Percentiles rank a stretch among this genome's conserved stretches.
These are phyloP conservation scores for Solanum neorickii DNA, from an alignment of 257 asterid species.

Conservation along the genomic window DNA sequence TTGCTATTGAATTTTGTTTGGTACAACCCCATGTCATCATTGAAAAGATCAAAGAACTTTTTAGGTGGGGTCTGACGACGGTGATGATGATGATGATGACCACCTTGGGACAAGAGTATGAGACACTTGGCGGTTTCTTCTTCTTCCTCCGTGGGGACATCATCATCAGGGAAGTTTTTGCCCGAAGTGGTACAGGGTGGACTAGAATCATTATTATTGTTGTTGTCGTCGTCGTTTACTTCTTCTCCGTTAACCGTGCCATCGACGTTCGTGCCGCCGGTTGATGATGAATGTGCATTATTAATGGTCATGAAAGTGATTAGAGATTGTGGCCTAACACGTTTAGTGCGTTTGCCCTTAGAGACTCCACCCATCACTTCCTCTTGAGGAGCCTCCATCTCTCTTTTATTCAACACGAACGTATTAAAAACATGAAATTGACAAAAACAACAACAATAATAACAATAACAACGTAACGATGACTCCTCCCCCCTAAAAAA, in stretches of 20 bases:
- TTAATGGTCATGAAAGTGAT: conserved; percentile 18
- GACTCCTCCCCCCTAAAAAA: not conserved
- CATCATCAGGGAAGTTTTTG: not conserved
- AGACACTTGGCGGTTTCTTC: conserved; percentile 79
- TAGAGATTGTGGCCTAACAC: conserved; percentile 24
- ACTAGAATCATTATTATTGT: not conserved
- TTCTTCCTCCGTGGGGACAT: conserved; percentile 32
- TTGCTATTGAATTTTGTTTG: conserved; percentile 25
- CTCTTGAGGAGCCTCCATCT: conserved; percentile 18
- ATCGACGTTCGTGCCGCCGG: not conserved
- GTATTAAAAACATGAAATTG: not conserved
- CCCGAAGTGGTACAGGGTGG: not conserved
- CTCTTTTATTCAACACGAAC: conserved; percentile 1
- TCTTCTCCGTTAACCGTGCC: not conserved
- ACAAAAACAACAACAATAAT: not conserved
- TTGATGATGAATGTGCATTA: conserved; percentile 5
- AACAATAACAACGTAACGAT: not conserved
- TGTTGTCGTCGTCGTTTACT: not conserved
- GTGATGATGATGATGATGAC: not conserved
- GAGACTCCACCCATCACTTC: conserved; percentile 12
- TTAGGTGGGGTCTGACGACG: not conserved
- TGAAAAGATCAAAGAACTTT: not conserved
- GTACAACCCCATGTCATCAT: not conserved
- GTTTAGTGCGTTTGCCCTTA: conserved; percentile 31
- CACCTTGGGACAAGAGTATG: conserved; percentile 68